Evolutionary conservation across 2,329 filamentous ascomycete genomes (phyloP).

Genomic region (Metarhizium brunneum): DNA sequence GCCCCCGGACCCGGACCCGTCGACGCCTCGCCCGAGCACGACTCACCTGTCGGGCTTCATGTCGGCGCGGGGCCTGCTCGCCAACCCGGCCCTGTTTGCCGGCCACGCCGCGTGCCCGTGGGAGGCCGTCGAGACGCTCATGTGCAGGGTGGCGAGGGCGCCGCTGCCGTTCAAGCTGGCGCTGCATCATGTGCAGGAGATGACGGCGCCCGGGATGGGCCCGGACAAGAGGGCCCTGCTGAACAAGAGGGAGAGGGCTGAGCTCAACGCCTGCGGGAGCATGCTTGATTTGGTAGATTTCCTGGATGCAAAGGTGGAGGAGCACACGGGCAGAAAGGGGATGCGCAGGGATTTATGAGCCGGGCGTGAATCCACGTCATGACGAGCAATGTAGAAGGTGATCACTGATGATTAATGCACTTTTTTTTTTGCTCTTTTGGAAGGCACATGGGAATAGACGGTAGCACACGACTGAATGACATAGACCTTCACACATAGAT

Average conservation of each 20-base stretch:
- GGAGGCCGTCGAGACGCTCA: slow-evolving; percentile 53
- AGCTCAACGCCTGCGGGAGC: slow-evolving; percentile 38
- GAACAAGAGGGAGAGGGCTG: slow-evolving; percentile 44
- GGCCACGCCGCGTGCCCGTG: slow-evolving; percentile 48
- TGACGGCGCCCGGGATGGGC: slow-evolving; percentile 50
- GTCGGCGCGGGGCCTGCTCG: slow-evolving; percentile 58
- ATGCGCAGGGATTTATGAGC: slow-evolving; percentile 24
- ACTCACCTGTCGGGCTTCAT: slow-evolving; percentile 54
- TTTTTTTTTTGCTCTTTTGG: neutral
- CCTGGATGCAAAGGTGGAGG: slow-evolving; percentile 40
- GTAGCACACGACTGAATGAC: neutral
- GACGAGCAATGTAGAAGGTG: neutral
- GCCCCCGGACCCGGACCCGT: slow-evolving; percentile 6
- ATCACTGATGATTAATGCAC: too few relatives aligned
- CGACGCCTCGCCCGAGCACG: slow-evolving; percentile 23
- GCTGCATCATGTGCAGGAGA: slow-evolving; percentile 58
- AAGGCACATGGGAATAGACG: neutral
- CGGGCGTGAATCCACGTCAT: neutral
- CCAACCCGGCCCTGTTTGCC: slow-evolving; percentile 59
- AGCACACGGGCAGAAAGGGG: slow-evolving; percentile 22
- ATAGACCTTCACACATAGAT: neutral
- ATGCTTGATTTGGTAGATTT: slow-evolving; percentile 53
- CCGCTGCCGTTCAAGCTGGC: slow-evolving; percentile 56
- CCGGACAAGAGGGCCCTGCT: slow-evolving; percentile 42
- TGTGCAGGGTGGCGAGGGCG: slow-evolving; percentile 45